Evolutionary conservation across 2,329 filamentous ascomycete genomes (phyloP).

Genomic region (Talaromyces sp.): DNA sequence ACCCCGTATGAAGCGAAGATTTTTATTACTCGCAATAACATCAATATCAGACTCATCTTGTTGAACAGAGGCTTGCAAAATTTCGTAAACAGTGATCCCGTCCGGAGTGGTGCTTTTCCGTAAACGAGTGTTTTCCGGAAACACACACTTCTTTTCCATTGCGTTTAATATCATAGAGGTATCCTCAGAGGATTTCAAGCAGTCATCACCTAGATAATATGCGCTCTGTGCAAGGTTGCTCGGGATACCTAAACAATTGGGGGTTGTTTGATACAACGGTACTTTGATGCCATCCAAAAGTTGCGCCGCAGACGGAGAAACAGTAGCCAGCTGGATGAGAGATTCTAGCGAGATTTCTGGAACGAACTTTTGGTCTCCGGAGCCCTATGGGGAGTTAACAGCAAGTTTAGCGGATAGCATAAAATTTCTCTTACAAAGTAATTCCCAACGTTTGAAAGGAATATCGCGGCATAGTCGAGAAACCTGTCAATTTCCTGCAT

Average conservation of each 20-base stretch:
- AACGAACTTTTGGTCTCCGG: neutral
- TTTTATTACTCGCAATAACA: neutral
- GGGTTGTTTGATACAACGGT: neutral
- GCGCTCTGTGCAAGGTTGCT: neutral
- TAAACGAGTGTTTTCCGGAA: neutral
- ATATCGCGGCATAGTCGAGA: neutral
- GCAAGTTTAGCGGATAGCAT: neutral
- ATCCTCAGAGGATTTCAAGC: neutral
- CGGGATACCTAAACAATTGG: neutral
- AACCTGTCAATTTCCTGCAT: conserved; percentile 45
- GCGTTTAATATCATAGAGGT: neutral
- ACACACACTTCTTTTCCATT: neutral
- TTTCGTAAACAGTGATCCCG: neutral
- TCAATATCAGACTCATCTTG: neutral
- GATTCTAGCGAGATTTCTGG: neutral
- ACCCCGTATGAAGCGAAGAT: neutral
- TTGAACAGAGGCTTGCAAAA: neutral
- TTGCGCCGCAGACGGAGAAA: neutral
- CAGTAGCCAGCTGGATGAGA: neutral
- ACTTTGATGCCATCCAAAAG: neutral
- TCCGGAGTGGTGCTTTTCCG: neutral
- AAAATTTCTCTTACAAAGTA: neutral
- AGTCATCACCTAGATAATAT: neutral
- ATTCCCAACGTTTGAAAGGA: neutral
- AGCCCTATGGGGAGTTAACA: neutral